phyloP scores from a whole-genome alignment of 495 filamentous ascomycete genomes.

The Penicillium verhagenii region DNA sequence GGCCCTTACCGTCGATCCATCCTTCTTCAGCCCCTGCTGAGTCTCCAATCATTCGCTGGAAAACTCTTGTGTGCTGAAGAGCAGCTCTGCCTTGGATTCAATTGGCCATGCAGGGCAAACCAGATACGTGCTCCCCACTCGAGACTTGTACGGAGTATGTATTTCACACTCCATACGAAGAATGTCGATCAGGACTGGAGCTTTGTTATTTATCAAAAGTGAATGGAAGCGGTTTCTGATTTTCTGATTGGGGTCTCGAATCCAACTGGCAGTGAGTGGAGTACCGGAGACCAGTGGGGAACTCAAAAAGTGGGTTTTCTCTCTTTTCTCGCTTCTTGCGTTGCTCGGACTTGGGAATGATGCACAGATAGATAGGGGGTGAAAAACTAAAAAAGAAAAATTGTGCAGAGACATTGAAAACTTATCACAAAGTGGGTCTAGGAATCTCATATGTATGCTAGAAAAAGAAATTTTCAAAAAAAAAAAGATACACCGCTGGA shows the following conservation, averaged over 20 bases:
- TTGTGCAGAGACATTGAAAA: neutral
- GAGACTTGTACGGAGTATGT: no score
- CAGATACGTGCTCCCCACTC: no score
- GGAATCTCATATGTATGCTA: neutral
- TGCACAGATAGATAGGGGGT: neutral
- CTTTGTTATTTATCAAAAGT: neutral
- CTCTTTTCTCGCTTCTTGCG: no score
- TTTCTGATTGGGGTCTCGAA: no score
- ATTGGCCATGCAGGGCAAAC: neutral
- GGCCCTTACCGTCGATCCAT: conserved; percentile 4
- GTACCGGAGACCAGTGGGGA: no score
- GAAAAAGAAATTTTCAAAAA: neutral
- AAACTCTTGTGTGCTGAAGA: neutral
- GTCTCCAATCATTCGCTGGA: neutral
- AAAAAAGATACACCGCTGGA: neutral
- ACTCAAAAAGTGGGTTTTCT: no score
- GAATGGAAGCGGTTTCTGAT: neutral
- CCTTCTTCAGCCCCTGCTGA: neutral
- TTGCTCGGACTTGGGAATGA: no score
- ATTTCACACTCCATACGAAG: no score
- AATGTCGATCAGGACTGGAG: neutral
- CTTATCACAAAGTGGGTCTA: neutral
- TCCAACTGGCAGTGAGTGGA: no score
- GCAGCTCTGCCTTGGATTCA: neutral
- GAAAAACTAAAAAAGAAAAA: no score